Evolutionary conservation across 345 rosid genomes (phyloP).

Genomic region (Salix koriyanagi): DNA sequence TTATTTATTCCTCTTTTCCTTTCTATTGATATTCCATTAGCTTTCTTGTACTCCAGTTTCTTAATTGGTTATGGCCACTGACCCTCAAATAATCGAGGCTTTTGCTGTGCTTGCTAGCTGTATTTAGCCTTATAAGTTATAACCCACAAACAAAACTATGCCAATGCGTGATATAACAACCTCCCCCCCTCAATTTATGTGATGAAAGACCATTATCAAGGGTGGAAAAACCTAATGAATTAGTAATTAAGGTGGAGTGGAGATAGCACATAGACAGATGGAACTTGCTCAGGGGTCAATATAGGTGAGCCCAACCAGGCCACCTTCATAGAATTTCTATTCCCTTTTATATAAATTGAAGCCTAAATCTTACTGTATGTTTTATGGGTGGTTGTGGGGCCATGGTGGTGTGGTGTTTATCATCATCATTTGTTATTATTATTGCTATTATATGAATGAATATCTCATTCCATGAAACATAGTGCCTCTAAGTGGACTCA

Average conservation of each 20-base stretch:
- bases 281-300: not conserved
- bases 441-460: not conserved
- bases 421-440: no score
- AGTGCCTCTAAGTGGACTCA: constrained; percentile 33
- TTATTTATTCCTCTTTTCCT: not conserved
- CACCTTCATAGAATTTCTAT: not conserved
- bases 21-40: not conserved
- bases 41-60: not conserved
- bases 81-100: not conserved
- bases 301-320: not conserved
- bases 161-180: no score
- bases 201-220: not conserved
- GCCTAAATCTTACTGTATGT: not conserved
- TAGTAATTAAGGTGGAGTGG: not conserved
- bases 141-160: not conserved
- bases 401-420: not conserved
- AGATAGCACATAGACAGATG: constrained; percentile 3
- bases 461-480: constrained; percentile 22
- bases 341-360: not conserved
- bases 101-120: not conserved
- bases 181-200: not conserved
- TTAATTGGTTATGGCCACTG: not conserved
- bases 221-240: not conserved
- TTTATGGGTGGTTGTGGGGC: constrained; percentile 22
- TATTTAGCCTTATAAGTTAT: not conserved